Evolutionary conservation across 176 grass and related monocot species (phyloP).

Genomic region (Oryza nivara): DNA sequence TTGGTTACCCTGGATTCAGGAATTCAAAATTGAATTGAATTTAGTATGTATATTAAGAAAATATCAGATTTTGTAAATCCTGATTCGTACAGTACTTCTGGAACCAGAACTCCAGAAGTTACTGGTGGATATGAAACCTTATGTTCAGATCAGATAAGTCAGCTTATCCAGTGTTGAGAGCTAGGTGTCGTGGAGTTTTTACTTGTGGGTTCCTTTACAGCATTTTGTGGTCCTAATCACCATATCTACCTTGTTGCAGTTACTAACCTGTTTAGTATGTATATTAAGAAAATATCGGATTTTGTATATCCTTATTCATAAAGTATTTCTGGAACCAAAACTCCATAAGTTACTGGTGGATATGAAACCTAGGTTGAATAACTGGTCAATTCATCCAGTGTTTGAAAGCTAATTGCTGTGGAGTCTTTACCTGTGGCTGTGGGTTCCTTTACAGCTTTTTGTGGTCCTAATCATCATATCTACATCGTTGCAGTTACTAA

Average conservation of each 20-base stretch:
- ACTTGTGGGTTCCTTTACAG: too few species aligned
- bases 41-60: slow-evolving; percentile 1
- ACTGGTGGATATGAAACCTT: background rate
- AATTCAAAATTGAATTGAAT: slow-evolving; percentile 16
- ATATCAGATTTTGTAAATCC: background rate
- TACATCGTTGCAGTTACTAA: background rate
- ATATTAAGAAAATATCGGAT: background rate
- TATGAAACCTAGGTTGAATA: slow-evolving; percentile 13
- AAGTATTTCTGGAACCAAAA: slow-evolving; percentile 14
- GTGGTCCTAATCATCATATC: background rate
- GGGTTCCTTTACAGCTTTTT: background rate
- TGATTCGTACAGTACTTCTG: background rate
- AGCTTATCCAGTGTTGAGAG: too few species aligned
- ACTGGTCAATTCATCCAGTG: slow-evolving; percentile 1
- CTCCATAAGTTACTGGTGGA: background rate
- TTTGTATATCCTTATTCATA: background rate
- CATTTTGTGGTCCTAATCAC: too few species aligned
- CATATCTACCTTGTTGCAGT: too few species aligned
- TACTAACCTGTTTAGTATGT: too few species aligned
- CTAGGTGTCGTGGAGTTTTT: too few species aligned
- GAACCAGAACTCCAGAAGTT: too few species aligned
- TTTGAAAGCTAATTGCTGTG: background rate
- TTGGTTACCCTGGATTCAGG: background rate
- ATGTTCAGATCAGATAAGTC: too few species aligned
- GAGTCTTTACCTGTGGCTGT: background rate